phyloP scores from a whole-genome alignment of 2,329 filamentous ascomycete species.

The Fusarium sarcochroum region DNA sequence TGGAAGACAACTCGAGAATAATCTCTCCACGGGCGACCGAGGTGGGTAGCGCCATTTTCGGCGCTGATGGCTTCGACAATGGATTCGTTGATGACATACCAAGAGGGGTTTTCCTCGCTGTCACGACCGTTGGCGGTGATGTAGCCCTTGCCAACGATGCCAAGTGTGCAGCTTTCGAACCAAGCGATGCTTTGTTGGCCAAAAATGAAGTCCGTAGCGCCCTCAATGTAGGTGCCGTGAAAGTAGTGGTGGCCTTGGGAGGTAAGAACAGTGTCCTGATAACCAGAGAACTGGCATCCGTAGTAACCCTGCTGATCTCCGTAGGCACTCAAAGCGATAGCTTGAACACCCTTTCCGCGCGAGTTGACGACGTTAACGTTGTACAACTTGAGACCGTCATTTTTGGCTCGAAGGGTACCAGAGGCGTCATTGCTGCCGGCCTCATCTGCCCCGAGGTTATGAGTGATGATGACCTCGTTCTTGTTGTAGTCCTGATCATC shows the following conservation, averaged over 20 bases:
- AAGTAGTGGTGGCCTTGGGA: slow-evolving; percentile 64
- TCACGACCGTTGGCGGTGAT: slow-evolving; percentile 60
- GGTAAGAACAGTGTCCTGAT: slow-evolving; percentile 64
- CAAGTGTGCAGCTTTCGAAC: slow-evolving; percentile 59
- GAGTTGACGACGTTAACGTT: slow-evolving; percentile 68
- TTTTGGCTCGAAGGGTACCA: slow-evolving; percentile 59
- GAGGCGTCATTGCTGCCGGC: slow-evolving; percentile 67
- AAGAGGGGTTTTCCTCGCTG: slow-evolving; percentile 53
- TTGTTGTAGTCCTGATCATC: slow-evolving; percentile 64
- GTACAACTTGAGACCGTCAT: slow-evolving; percentile 69
- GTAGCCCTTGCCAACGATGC: slow-evolving; percentile 53
- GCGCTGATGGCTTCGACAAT: slow-evolving; percentile 50
- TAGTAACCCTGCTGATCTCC: slow-evolving; percentile 60
- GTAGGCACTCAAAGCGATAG: slow-evolving; percentile 58
- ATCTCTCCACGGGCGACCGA: slow-evolving; percentile 63
- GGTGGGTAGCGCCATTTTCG: slow-evolving; percentile 55
- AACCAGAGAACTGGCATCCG: slow-evolving; percentile 61
- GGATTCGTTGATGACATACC: slow-evolving; percentile 62
- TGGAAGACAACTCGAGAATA: slow-evolving; percentile 65
- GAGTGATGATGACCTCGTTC: slow-evolving; percentile 70
- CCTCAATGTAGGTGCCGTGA: slow-evolving; percentile 58
- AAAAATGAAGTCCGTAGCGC: slow-evolving; percentile 60
- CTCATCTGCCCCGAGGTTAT: slow-evolving; percentile 54
- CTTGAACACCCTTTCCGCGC: slow-evolving; percentile 61
- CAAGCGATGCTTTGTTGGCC: slow-evolving; percentile 58